Conservation (phyloP, 169 alveolate species). For the Plasmodium chabaudi region DNA sequence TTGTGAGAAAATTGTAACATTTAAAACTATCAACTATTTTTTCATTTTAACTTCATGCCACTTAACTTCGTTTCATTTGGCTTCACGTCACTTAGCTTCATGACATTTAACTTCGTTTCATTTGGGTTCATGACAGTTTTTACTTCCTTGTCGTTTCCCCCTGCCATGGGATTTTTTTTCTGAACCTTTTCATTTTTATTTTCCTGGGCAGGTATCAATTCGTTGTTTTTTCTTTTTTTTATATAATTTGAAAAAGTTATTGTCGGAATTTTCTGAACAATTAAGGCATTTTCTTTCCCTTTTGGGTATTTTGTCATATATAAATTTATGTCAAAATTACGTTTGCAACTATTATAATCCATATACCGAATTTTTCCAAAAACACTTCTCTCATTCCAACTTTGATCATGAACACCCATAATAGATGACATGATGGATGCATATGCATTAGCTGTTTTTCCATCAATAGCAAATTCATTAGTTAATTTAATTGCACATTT, state of each 20-base stretch:
- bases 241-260: constrained; percentile 44
- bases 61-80: too few species aligned
- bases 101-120: too few species aligned
- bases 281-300: constrained; percentile 66
- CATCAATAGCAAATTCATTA: constrained; percentile 83
- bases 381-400: constrained; percentile 85
- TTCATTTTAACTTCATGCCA: too few species aligned
- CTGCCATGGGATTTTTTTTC: neutral
- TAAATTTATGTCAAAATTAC: constrained; percentile 79
- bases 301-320: constrained; percentile 73
- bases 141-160: neutral
- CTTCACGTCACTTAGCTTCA: too few species aligned
- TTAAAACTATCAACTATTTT: too few species aligned
- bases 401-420: constrained; percentile 85
- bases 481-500: constrained; percentile 81
- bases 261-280: constrained; percentile 67
- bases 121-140: too few species aligned
- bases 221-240: constrained; percentile 33
- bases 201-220: neutral
- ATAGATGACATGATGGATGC: constrained; percentile 87
- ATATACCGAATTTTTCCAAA: constrained; percentile 86
- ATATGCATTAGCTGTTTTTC: constrained; percentile 86
- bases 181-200: neutral
- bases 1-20: too few species aligned
- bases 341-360: constrained; percentile 84